A percentile compares a stretch with the other conserved stretches of the same genome.
Evolutionary conservation across 176 grass and related monocot species (phyloP).

Genomic region (Aegilops bicornis): DNA sequence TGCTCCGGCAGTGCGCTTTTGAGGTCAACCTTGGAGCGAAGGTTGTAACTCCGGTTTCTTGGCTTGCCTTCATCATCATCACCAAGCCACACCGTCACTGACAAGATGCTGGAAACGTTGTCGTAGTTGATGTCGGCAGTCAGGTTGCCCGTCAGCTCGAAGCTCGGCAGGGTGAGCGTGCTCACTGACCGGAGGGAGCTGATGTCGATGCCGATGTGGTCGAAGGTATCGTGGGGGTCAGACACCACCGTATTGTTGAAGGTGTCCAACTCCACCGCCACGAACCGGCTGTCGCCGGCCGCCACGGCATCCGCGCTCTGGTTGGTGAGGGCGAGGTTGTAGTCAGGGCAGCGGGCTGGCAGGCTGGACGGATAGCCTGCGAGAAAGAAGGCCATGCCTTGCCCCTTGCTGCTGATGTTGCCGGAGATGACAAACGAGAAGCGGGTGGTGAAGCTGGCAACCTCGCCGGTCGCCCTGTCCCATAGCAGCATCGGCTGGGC

Average conservation of each 20-base stretch:
- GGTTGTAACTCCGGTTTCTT: background rate
- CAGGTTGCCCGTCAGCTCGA: background rate
- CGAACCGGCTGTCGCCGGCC: background rate
- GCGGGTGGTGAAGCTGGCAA: slow-evolving; percentile 15
- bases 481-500: background rate
- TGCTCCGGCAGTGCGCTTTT: slow-evolving; percentile 12
- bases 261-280: slow-evolving; percentile 23
- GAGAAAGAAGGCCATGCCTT: slow-evolving; percentile 25
- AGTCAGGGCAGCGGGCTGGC: background rate
- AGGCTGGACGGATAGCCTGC: background rate
- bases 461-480: background rate
- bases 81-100: background rate
- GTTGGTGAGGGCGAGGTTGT: background rate
- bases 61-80: background rate
- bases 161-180: background rate
- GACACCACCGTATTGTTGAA: background rate
- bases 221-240: background rate
- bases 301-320: background rate
- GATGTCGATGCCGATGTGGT: slow-evolving; percentile 6
- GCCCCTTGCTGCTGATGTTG: background rate
- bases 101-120: background rate
- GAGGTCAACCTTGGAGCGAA: slow-evolving; percentile 22
- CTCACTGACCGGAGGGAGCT: background rate
- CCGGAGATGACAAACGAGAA: background rate
- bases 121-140: background rate